Conservation (phyloP, 306 rosid genomes). For the Gastrolobium bilobum region DNA sequence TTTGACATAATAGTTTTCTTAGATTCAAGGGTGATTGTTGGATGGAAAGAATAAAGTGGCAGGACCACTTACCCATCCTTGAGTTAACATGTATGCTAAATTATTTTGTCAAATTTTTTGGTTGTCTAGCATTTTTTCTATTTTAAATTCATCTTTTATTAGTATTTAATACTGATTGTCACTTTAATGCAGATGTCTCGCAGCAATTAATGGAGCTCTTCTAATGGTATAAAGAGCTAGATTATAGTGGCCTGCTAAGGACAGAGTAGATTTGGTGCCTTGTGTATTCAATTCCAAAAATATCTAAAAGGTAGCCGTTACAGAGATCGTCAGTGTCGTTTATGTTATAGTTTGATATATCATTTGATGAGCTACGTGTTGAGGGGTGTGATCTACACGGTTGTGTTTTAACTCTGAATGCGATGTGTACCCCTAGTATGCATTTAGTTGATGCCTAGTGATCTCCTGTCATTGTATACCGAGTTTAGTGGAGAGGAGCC, state of each 20-base stretch:
- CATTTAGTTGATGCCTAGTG: conserved; percentile 4
- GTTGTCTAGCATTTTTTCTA: background rate
- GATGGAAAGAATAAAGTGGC: background rate
- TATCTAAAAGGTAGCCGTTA: conserved; percentile 8
- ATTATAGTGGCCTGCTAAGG: conserved; percentile 13
- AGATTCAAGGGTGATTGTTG: background rate
- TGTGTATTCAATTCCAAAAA: background rate
- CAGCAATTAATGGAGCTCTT: conserved; percentile 86
- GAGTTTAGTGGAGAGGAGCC: background rate
- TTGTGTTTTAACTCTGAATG: conserved; percentile 25
- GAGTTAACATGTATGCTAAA: background rate
- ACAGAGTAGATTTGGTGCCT: background rate
- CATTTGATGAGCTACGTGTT: conserved; percentile 20
- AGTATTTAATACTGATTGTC: conserved; percentile 5
- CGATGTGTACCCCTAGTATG: background rate
- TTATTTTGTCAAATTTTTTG: background rate
- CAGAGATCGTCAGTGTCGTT: background rate
- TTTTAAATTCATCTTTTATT: background rate
- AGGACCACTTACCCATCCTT: background rate
- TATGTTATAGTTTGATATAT: background rate
- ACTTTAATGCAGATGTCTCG: conserved; percentile 73
- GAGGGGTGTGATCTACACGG: background rate
- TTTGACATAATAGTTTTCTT: background rate
- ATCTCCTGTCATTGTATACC: background rate
- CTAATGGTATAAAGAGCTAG: conserved; percentile 34